phyloP scores from a whole-genome alignment of 768 basidiomycete species.

The Tulasnella sp. region DNA sequence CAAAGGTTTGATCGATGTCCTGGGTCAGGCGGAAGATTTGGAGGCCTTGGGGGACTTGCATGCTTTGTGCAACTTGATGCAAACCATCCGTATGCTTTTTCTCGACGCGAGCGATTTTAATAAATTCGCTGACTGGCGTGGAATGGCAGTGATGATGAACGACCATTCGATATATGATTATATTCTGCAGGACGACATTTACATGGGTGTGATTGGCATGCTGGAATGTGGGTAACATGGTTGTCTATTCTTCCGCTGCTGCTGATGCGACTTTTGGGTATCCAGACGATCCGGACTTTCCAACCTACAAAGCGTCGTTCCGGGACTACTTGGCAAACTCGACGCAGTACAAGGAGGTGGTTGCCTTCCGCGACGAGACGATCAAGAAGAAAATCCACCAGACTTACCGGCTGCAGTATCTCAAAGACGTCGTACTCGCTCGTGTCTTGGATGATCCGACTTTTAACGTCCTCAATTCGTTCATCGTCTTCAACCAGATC shows the following conservation, averaged over 20 bases:
- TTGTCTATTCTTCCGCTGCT: not conserved
- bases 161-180: conserved; percentile 93
- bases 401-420: conserved; percentile 92
- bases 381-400: conserved; percentile 91
- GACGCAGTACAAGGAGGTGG: conserved; percentile 82
- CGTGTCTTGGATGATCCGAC: conserved; percentile 92
- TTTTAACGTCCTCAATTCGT: conserved; percentile 93
- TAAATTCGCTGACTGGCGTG: not conserved
- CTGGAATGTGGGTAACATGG: conserved; percentile 73
- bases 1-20: conserved; percentile 72
- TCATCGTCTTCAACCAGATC: conserved; percentile 98
- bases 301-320: conserved; percentile 92
- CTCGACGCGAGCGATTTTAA: not conserved
- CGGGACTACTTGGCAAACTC: conserved; percentile 82
- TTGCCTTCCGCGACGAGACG: conserved; percentile 63
- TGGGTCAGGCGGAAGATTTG: conserved; percentile 84
- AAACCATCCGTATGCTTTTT: conserved; percentile 73
- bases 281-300: conserved; percentile 94
- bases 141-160: conserved; percentile 72
- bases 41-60: conserved; percentile 88
- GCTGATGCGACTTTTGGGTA: conserved; percentile 22
- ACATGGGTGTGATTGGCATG: conserved; percentile 89
- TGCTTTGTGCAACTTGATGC: conserved; percentile 84
- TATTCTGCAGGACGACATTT: conserved; percentile 85
- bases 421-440: conserved; percentile 96